A percentile compares a stretch with the other conserved stretches of the same genome.
Conservation (phyloP, 768 basidiomycete species). For the Agaricus blazei region DNA sequence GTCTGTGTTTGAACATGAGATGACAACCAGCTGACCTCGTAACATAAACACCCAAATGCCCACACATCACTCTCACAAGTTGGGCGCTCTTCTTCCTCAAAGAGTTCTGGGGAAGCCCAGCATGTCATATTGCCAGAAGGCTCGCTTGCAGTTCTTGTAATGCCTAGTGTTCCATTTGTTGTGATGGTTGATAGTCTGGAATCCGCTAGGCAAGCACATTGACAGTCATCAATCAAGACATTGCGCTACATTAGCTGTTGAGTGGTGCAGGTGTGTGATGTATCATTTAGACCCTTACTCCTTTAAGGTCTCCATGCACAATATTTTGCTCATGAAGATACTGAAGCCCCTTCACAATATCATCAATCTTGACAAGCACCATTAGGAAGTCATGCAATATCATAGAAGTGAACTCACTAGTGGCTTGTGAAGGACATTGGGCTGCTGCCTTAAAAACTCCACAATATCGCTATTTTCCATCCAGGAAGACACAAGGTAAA, state of each 20-base stretch:
- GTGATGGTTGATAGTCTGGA: slow-evolving; percentile 8
- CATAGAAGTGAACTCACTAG: neutral
- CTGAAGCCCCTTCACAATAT: slow-evolving; percentile 7
- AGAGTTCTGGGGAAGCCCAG: slow-evolving; percentile 16
- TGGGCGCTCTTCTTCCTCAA: slow-evolving; percentile 21
- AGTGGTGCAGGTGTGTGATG: neutral
- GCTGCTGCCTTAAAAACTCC: neutral
- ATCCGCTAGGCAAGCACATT: neutral
- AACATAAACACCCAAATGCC: slow-evolving; percentile 12
- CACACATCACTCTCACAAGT: slow-evolving; percentile 13
- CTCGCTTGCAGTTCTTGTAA: neutral
- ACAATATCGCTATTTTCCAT: slow-evolving; percentile 11
- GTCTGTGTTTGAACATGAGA: too few relatives aligned
- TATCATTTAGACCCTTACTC: neutral
- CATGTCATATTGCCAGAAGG: neutral
- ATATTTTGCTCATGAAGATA: slow-evolving; percentile 12
- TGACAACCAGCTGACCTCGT: slow-evolving; percentile 4
- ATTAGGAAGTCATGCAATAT: neutral
- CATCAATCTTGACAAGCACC: slow-evolving; percentile 18
- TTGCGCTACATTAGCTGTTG: neutral
- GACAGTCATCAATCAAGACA: slow-evolving; percentile 8
- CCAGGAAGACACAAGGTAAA: slow-evolving; percentile 13
- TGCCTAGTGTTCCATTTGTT: neutral
- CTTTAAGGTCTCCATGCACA: slow-evolving; percentile 15
- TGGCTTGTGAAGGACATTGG: neutral